A percentile compares a stretch with the other conserved stretches of the same genome.
These are phyloP conservation scores for Pichiaceae sp. DNA, from an alignment of 1,139 yeast genomes.

Conservation along the genomic window DNA sequence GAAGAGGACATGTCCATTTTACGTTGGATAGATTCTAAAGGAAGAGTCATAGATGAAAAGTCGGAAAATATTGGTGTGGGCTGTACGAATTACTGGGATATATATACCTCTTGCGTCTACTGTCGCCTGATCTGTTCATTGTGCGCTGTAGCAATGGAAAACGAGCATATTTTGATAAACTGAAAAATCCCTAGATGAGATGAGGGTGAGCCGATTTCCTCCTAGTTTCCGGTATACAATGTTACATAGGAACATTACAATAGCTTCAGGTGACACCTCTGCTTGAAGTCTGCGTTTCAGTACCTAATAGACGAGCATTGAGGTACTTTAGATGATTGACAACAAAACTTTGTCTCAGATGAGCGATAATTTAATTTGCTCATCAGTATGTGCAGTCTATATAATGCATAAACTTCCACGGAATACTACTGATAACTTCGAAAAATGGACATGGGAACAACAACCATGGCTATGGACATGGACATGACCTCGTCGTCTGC, in stretches of 20 bases:
- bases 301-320: not conserved
- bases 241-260: no score
- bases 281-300: not conserved
- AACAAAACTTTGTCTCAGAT: not conserved
- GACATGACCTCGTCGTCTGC: not conserved
- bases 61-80: not conserved
- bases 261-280: no score
- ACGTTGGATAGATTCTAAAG: conserved; percentile 6
- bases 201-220: no score
- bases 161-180: not conserved
- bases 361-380: not conserved
- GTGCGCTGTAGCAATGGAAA: not conserved
- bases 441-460: not conserved
- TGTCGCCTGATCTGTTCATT: no score
- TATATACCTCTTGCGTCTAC: not conserved
- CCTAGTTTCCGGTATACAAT: no score
- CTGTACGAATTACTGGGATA: not conserved
- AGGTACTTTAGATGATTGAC: not conserved
- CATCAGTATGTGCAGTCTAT: not conserved
- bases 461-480: not conserved
- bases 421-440: not conserved
- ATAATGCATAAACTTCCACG: not conserved
- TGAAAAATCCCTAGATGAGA: no score
- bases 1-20: conserved; percentile 10
- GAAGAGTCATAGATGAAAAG: conserved; percentile 2